Evolutionary conservation across 306 rosid species (phyloP), one percentile per base, ranked within the genome.

Genomic region (Lathyrus oleraceus): DNA sequence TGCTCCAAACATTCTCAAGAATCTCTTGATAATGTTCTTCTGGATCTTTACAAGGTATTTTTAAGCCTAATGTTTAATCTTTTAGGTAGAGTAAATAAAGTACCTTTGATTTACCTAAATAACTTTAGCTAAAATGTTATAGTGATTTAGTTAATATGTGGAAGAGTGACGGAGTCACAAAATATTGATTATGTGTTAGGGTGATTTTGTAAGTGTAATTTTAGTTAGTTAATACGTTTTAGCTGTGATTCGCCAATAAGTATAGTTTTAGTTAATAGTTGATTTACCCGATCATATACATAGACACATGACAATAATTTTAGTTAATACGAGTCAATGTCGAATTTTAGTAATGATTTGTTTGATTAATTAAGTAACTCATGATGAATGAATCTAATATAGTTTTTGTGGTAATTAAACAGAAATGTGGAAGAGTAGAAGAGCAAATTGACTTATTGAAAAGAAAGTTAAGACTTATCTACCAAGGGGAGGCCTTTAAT

Each of bases 1-100:
- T 94, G 97, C 76, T 81, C 90, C 45, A 85, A 80, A 69, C 90
- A 88, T n/a, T 89, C 97, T 23, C 98, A 94, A 61, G 97, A 88
- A 43, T 94, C 98, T 23, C 79, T 94, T 23, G 96, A 94, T 79
- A 94, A 94, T 66, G 89, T 94, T 1, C 96, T 94, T 10, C 81
- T 94, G 5, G 98, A 94, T 75, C 85, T 94, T 64, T 90, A 82
- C 86, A 94, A 94, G 97, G 98, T 89, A 77, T 25, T 4, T 54
- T 11, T 8, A 21, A 54, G n/a, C n/a, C n/a, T 54, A 20, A 53
- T 21, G 32, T 25, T 56, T 53, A 1, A 6, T 32, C 6, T 2
- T 32, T 32, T 32, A 32, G 7, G 38, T 32, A 5, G 38, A 32
- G 8, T 32, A 6, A 23, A 3, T 23, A 23, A 25, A 25, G 3